These are phyloP conservation scores for Leishmania mexicana DNA, from an alignment of 208 protist genomes.

Conservation along the genomic window DNA sequence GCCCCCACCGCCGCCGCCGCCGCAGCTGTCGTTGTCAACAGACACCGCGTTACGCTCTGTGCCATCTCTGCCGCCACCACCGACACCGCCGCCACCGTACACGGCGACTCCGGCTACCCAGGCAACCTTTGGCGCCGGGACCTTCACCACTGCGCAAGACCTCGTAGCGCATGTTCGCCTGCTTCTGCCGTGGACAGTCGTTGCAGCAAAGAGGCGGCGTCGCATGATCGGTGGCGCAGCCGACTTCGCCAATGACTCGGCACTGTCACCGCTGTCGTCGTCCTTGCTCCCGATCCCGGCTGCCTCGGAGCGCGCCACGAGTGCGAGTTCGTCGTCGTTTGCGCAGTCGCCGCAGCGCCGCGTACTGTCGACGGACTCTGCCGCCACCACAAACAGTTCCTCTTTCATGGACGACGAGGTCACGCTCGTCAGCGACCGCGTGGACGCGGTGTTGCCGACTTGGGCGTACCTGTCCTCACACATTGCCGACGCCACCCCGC, in stretches of 20 bases:
- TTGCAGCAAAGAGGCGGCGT: constrained; percentile 6
- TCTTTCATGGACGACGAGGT: constrained; percentile 12
- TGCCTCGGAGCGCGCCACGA: not conserved
- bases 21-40: not conserved
- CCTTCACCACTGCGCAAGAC: constrained; percentile 15
- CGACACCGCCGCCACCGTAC: constrained; percentile 27
- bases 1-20: not conserved
- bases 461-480: constrained; percentile 33
- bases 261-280: not conserved
- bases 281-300: constrained; percentile 2
- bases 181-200: constrained; percentile 18
- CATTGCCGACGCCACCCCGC: constrained; percentile 7
- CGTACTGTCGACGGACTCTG: not conserved
- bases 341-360: not conserved
- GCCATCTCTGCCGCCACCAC: not conserved
- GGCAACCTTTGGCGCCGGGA: constrained; percentile 10
- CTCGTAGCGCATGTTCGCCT: constrained; percentile 24
- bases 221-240: not conserved
- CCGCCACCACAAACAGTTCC: not conserved
- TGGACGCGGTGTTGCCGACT: constrained; percentile 32
- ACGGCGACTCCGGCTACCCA: constrained; percentile 2
- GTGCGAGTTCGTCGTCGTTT: not conserved
- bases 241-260: not conserved
- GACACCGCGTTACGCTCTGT: not conserved
- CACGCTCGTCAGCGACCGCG: constrained; percentile 27